phyloP scores from a whole-genome alignment of 139 green algal species.

The Pseudopediastrum boryanum region DNA sequence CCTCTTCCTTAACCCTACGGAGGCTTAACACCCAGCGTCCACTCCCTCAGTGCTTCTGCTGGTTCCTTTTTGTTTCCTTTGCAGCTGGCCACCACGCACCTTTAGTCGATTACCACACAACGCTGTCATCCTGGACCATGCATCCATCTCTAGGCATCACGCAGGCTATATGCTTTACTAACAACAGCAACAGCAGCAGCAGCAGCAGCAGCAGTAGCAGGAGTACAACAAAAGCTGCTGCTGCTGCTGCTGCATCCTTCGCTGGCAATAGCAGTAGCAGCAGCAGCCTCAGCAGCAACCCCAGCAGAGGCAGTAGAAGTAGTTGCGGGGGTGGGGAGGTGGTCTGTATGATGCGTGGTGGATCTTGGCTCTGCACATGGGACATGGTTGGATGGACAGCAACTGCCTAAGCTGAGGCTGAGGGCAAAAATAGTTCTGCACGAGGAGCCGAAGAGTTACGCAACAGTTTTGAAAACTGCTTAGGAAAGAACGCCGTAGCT shows the following conservation, averaged over 20 bases:
- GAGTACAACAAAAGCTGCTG: too few relatives aligned
- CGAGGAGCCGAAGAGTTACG: neutral
- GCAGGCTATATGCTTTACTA: slow-evolving; percentile 15
- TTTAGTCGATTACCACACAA: slow-evolving; percentile 13
- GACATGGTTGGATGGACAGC: neutral
- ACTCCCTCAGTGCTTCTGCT: too few relatives aligned
- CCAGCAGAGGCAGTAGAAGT: too few relatives aligned
- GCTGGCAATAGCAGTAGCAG: too few relatives aligned
- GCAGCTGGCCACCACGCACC: slow-evolving; percentile 15
- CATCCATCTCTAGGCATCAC: slow-evolving; percentile 20
- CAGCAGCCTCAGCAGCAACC: too few relatives aligned
- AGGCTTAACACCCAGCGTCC: too few relatives aligned
- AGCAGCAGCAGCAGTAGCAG: neutral
- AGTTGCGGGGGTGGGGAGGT: too few relatives aligned
- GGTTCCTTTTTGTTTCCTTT: too few relatives aligned
- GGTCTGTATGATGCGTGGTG: neutral
- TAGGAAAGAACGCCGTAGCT: neutral
- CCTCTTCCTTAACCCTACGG: too few relatives aligned
- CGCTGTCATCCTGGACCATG: slow-evolving; percentile 7
- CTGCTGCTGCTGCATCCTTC: too few relatives aligned
- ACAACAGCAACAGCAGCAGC: neutral
- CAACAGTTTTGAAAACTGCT: neutral
- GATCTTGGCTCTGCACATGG: slow-evolving; percentile 25
- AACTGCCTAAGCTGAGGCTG: slow-evolving; percentile 1
- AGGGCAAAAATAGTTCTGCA: neutral